Percentiles rank a stretch among this genome's conserved stretches.
These are phyloP conservation scores for Dactylellina drechsleri DNA, from an alignment of 2,329 filamentous ascomycete species.

Conservation along the genomic window DNA sequence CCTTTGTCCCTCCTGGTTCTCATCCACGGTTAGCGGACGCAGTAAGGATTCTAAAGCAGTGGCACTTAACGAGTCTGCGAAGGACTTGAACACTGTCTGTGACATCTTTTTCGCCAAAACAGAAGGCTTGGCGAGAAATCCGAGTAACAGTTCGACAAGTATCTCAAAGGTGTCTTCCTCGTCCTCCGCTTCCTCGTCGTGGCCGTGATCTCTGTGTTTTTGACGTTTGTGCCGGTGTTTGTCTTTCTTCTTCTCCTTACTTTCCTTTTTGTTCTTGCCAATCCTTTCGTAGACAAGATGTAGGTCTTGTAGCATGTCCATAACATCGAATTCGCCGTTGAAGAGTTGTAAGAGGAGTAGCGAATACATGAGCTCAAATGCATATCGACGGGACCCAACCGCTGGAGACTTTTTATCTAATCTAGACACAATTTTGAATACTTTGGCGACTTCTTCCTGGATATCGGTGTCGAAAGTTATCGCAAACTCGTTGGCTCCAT, in stretches of 20 bases:
- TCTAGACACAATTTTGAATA: conserved; percentile 54
- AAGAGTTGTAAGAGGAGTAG: conserved; percentile 88
- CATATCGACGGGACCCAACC: conserved; percentile 59
- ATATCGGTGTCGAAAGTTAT: conserved; percentile 35
- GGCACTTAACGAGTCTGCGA: conserved; percentile 77
- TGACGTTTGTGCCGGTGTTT: conserved; percentile 40
- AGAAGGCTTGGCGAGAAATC: conserved; percentile 86
- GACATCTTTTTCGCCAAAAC: conserved; percentile 85
- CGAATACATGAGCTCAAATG: conserved; percentile 82
- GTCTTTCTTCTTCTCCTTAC: conserved; percentile 36
- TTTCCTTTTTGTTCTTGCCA: conserved; percentile 31
- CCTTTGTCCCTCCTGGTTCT: conserved; percentile 83
- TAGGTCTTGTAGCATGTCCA: conserved; percentile 62
- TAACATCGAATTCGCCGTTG: conserved; percentile 85
- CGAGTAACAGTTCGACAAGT: conserved; percentile 87
- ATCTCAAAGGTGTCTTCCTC: conserved; percentile 72
- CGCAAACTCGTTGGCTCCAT: conserved; percentile 12
- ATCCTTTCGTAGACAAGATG: conserved; percentile 57
- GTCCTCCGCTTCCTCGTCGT: conserved; percentile 66
- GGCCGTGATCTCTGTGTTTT: conserved; percentile 59
- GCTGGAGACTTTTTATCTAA: conserved; percentile 30
- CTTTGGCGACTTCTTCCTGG: conserved; percentile 56
- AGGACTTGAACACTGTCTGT: conserved; percentile 85
- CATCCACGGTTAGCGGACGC: conserved; percentile 79
- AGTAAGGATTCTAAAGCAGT: conserved; percentile 74